These are phyloP conservation scores for Arthrobotrys iridis DNA, from an alignment of 2,329 filamentous ascomycete genomes.

Conservation along the genomic window DNA sequence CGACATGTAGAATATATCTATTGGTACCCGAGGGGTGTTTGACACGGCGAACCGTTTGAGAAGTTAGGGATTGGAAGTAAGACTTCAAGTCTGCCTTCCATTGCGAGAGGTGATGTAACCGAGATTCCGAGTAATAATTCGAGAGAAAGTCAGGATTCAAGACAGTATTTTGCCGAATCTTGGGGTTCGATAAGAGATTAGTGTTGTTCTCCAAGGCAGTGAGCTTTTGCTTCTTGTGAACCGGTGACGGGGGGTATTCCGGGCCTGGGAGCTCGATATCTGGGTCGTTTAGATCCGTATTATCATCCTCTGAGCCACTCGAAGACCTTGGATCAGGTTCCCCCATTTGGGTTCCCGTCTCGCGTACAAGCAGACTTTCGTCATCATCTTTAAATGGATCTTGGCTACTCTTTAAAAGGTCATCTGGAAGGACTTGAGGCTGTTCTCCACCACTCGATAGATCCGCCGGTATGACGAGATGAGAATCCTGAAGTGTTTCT, in stretches of 20 bases:
- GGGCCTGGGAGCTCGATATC: slow-evolving; percentile 9
- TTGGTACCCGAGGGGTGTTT: slow-evolving; percentile 67
- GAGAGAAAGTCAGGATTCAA: slow-evolving; percentile 93
- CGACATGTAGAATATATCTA: slow-evolving; percentile 90
- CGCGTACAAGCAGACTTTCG: slow-evolving; percentile 27
- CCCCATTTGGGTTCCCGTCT: slow-evolving; percentile 34
- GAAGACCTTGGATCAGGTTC: slow-evolving; percentile 11
- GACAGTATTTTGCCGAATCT: slow-evolving; percentile 85
- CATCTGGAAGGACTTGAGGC: slow-evolving; percentile 6
- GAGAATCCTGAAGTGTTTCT: slow-evolving; percentile 42
- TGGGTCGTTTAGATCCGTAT: background rate
- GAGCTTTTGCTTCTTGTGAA: slow-evolving; percentile 64
- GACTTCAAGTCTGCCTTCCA: slow-evolving; percentile 94
- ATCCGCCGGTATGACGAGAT: slow-evolving; percentile 25
- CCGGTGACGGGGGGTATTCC: slow-evolving; percentile 23
- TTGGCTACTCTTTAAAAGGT: slow-evolving; percentile 42
- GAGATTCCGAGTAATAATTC: slow-evolving; percentile 94
- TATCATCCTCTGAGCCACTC: slow-evolving; percentile 6
- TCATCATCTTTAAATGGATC: slow-evolving; percentile 51
- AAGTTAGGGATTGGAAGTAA: slow-evolving; percentile 79
- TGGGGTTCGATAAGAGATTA: slow-evolving; percentile 81
- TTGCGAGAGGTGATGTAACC: slow-evolving; percentile 79
- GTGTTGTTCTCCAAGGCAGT: slow-evolving; percentile 95
- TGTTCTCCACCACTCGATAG: slow-evolving; percentile 13
- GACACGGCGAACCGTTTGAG: slow-evolving; percentile 63